Percentiles rank a stretch among this genome's conserved stretches.
Evolutionary conservation across 768 basidiomycete genomes (phyloP).

Genomic region (Leccinum imitatum): DNA sequence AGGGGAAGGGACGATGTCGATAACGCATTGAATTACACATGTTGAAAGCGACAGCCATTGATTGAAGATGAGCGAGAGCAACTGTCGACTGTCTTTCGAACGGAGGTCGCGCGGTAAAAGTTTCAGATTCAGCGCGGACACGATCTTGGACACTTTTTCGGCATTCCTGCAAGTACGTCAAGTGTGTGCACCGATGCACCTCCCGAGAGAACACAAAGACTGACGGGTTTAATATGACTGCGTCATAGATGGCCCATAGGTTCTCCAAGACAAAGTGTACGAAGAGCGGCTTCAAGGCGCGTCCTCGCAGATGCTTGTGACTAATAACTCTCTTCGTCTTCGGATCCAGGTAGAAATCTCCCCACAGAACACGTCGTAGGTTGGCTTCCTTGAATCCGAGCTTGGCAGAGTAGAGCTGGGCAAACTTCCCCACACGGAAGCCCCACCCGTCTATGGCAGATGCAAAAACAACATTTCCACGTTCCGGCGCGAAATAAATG

Average conservation of each 20-base stretch:
- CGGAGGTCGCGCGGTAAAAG: constrained; percentile 87
- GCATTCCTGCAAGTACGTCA: constrained; percentile 59
- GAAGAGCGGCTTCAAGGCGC: constrained; percentile 89
- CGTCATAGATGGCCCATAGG: constrained; percentile 96
- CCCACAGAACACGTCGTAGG: constrained; percentile 88
- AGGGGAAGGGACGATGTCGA: constrained; percentile 93
- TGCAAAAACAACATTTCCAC: constrained; percentile 95
- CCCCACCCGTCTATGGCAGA: constrained; percentile 98
- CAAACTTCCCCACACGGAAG: constrained; percentile 91
- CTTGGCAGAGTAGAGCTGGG: constrained; percentile 87
- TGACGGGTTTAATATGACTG: constrained; percentile 84
- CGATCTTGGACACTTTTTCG: constrained; percentile 88
- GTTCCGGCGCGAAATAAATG: constrained; percentile 94
- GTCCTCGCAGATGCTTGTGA: constrained; percentile 84
- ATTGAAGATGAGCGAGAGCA: constrained; percentile 84
- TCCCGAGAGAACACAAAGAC: constrained; percentile 33
- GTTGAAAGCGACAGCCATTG: constrained; percentile 97
- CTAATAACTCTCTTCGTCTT: constrained; percentile 93
- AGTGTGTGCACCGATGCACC: neutral
- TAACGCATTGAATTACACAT: constrained; percentile 85
- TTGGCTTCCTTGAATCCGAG: constrained; percentile 88
- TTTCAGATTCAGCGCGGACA: constrained; percentile 76
- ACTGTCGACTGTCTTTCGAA: constrained; percentile 83
- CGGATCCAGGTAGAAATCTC: constrained; percentile 95
- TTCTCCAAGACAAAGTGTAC: constrained; percentile 98